phyloP scores from a whole-genome alignment of 257 asterid genomes.

The Perilla frutescens region DNA sequence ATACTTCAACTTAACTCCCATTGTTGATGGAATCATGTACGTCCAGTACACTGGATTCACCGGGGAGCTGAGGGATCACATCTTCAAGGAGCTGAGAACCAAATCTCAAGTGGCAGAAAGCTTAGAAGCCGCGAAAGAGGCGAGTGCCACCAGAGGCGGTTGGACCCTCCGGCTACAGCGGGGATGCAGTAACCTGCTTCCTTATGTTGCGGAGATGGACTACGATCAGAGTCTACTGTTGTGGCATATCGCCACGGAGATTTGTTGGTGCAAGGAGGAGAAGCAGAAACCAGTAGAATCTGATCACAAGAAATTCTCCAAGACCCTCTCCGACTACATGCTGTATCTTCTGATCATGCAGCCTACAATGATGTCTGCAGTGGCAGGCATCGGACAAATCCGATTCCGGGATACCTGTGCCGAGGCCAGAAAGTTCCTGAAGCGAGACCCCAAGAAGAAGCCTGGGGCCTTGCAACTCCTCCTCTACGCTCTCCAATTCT shows the following conservation, averaged over 20 bases:
- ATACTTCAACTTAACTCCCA: conserved; percentile 33
- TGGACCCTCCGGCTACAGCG: conserved; percentile 39
- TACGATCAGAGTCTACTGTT: conserved; percentile 58
- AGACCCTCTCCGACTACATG: conserved; percentile 66
- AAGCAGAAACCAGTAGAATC: not conserved
- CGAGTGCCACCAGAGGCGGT: conserved; percentile 55
- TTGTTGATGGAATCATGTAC: conserved; percentile 32
- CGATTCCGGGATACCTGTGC: conserved; percentile 63
- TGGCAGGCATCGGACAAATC: conserved; percentile 61
- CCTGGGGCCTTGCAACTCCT: not conserved
- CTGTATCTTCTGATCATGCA: conserved; percentile 60
- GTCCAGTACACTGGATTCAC: conserved; percentile 30
- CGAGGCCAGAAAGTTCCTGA: conserved; percentile 46
- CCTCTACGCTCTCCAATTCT: not conserved
- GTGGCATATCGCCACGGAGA: conserved; percentile 71
- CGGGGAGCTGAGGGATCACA: conserved; percentile 37
- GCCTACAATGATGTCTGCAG: conserved; percentile 59
- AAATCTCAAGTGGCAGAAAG: conserved; percentile 49
- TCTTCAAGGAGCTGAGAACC: conserved; percentile 40
- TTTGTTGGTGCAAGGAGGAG: conserved; percentile 38
- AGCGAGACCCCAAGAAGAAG: not conserved
- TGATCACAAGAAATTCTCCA: conserved; percentile 33
- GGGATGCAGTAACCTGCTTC: conserved; percentile 33
- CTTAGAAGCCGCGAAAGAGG: conserved; percentile 46
- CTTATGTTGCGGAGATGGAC: conserved; percentile 36